Evolutionary conservation across 768 basidiomycete genomes (phyloP), one percentile per base, ranked within the genome.

Genomic region (Tubosaeta sp.): DNA sequence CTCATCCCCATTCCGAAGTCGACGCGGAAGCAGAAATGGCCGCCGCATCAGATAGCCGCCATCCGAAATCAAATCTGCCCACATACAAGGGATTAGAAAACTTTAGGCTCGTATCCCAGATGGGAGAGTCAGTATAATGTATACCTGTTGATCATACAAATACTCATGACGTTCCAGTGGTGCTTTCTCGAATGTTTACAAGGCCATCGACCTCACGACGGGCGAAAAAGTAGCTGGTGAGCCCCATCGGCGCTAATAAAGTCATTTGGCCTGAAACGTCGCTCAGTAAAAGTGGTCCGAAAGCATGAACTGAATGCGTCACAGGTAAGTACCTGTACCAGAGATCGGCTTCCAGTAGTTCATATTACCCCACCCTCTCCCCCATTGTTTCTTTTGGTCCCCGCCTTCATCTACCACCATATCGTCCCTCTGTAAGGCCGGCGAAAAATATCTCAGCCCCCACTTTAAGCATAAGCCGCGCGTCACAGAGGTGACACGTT

Each of bases 111-210:
- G 44, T 87, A 7, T 82, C 86, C 47, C 92, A 91, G 77, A 94
- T 93, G 91, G 92, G 91, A 76, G 91, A 94, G 91, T 94, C 55
- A 69, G 91, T 86, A 32, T 47, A 32, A 35, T 8, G 4, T 4
- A 22, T 25, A 31, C 7, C 11, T 43, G 49, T 46, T 40, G 50
- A 49, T 44, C 49, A 42, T 42, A 31, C 7, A 32, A 51, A 49
- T 53, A 44, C 67, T 61, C 38, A 35, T 36, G 48, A 52, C 34
- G 50, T 68, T 53, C 29, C 61, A 90, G 85, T 61, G 95, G 95
- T 53, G 95, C 95, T 38, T 99, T 99, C 68, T 97, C 94, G n/a
- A 92, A 96, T 65, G 95, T 99, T 9, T 99, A 95, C 78, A 90
- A 90, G 66, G 95, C 93, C 13, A 60, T 87, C 48, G 89, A 97